phyloP scores from a whole-genome alignment of 805 yeast genomes.

The Metschnikowia shivogae region DNA sequence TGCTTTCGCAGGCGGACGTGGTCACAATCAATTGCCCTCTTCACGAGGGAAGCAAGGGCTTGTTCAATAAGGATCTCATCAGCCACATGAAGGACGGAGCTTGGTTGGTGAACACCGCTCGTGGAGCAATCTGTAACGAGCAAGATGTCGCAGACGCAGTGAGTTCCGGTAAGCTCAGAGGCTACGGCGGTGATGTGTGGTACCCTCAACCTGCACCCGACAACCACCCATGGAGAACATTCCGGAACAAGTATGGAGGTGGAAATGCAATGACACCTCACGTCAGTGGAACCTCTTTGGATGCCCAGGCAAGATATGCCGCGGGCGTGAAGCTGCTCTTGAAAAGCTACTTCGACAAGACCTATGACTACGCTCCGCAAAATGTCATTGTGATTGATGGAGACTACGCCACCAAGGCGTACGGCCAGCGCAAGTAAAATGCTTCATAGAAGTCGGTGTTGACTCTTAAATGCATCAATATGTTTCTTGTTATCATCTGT shows the following conservation, averaged over 20 bases:
- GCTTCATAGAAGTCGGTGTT: neutral
- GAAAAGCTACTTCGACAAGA: slow-evolving; percentile 57
- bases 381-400: slow-evolving; percentile 72
- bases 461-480: neutral
- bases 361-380: slow-evolving; percentile 67
- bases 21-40: slow-evolving; percentile 77
- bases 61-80: slow-evolving; percentile 61
- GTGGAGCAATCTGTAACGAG: slow-evolving; percentile 74
- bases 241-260: slow-evolving; percentile 55
- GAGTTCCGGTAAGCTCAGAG: slow-evolving; percentile 61
- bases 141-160: slow-evolving; percentile 76
- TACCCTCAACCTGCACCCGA: slow-evolving; percentile 78
- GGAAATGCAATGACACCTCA: slow-evolving; percentile 89
- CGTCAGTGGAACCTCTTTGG: slow-evolving; percentile 73
- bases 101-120: slow-evolving; percentile 72
- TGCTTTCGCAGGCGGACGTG: slow-evolving; percentile 64
- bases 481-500: neutral
- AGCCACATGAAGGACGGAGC: slow-evolving; percentile 72
- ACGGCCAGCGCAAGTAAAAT: slow-evolving; percentile 46
- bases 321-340: slow-evolving; percentile 64
- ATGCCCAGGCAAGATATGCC: slow-evolving; percentile 75
- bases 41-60: slow-evolving; percentile 63
- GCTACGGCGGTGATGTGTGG: slow-evolving; percentile 88
- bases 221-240: slow-evolving; percentile 72
- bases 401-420: slow-evolving; percentile 67